Conservation (phyloP, 306 rosid genomes). For the Bauhinia variegata region DNA sequence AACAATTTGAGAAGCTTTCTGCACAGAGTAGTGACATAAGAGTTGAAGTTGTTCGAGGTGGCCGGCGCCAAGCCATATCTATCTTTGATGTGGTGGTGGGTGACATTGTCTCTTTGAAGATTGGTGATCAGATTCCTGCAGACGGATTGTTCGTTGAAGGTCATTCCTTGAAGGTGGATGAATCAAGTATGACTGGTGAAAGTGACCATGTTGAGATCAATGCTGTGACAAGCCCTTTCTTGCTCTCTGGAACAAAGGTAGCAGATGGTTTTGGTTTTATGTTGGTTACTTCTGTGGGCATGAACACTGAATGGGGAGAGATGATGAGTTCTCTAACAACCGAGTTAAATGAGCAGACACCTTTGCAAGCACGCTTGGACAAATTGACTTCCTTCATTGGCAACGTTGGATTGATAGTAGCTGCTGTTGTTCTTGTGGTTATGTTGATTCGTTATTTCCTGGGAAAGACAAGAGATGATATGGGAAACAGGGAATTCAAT, state of each 20-base stretch:
- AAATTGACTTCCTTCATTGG: not conserved
- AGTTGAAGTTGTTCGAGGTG: constrained; percentile 4
- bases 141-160: constrained; percentile 9
- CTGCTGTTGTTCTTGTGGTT: constrained; percentile 10
- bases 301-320: constrained; percentile 12
- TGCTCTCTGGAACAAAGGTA: constrained; percentile 7
- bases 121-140: constrained; percentile 22
- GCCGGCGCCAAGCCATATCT: not conserved
- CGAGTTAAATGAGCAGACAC: not conserved
- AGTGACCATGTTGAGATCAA: not conserved
- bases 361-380: constrained; percentile 3
- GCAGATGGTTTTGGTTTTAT: not conserved
- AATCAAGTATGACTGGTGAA: constrained; percentile 19
- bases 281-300: constrained; percentile 9
- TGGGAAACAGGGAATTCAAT: not conserved
- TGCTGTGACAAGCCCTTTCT: not conserved
- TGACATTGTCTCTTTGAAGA: not conserved
- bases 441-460: not conserved
- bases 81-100: constrained; percentile 13
- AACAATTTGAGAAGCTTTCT: not conserved
- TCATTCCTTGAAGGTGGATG: constrained; percentile 10
- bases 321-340: not conserved
- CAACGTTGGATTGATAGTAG: not conserved
- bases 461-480: not conserved
- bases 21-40: not conserved